Evolutionary conservation across 176 grass and related monocot genomes (phyloP).

Genomic region (Alopecurus myosuroides): DNA sequence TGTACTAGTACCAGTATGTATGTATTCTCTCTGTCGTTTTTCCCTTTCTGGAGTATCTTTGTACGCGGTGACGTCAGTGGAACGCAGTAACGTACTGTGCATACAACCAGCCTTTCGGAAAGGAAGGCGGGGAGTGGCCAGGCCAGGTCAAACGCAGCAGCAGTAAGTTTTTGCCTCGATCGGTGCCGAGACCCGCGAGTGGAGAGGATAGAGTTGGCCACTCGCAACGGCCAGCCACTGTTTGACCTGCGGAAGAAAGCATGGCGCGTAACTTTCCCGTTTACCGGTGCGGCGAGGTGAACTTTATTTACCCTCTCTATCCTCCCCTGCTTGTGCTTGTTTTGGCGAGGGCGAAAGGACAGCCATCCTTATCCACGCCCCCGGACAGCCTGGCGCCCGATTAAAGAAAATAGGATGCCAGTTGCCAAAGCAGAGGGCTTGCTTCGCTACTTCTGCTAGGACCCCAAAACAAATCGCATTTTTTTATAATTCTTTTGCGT

Average conservation of each 20-base stretch:
- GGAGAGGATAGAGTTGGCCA: not conserved
- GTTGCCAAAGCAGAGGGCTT: no score
- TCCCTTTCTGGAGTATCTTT: no score
- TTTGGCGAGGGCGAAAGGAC: constrained; percentile 31
- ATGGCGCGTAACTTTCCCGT: constrained; percentile 17
- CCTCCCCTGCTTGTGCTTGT: not conserved
- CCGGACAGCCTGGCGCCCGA: constrained; percentile 30
- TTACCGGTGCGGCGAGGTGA: constrained; percentile 29
- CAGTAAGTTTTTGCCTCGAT: constrained; percentile 7
- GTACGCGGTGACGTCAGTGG: not conserved
- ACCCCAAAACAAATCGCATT: no score
- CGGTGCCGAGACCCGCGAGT: no score
- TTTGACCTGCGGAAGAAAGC: not conserved
- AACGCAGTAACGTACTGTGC: not conserved
- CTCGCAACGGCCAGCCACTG: not conserved
- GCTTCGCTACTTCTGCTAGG: no score
- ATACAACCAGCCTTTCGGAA: not conserved
- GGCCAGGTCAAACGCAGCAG: constrained; percentile 5
- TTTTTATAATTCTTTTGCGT: no score
- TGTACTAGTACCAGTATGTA: no score
- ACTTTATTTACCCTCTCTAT: not conserved
- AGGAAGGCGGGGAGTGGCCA: not conserved
- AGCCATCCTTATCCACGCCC: constrained; percentile 32
- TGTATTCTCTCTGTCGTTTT: no score
- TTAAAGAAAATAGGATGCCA: not conserved